phyloP scores from a whole-genome alignment of 2,329 filamentous ascomycete genomes.

The Alternaria sp. region DNA sequence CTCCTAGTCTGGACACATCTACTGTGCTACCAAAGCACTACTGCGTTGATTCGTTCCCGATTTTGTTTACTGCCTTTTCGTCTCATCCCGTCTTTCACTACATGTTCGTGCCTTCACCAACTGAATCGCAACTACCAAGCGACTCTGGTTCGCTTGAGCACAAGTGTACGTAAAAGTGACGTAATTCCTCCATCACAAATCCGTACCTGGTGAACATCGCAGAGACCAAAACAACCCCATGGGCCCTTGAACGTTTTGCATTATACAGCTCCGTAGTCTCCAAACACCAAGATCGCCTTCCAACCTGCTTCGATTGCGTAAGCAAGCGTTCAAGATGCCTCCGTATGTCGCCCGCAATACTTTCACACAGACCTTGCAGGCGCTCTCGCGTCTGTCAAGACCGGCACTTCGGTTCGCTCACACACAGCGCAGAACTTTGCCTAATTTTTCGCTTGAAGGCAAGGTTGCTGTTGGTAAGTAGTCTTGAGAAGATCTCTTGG shows the following conservation, averaged over 20 bases:
- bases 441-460: slow-evolving; percentile 28
- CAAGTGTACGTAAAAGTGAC: slow-evolving; percentile 21
- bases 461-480: slow-evolving; percentile 27
- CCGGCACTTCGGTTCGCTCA: slow-evolving; percentile 21
- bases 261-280: background rate
- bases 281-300: background rate
- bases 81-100: background rate
- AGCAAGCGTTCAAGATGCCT: slow-evolving; percentile 16
- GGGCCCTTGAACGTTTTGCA: background rate
- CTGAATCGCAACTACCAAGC: background rate
- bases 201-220: slow-evolving; percentile 2
- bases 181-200: slow-evolving; percentile 17
- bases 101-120: background rate
- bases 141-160: background rate
- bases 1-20: background rate
- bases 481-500: background rate
- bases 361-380: slow-evolving; percentile 12
- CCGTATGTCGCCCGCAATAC: slow-evolving; percentile 22
- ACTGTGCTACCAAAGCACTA: background rate
- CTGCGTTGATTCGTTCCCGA: background rate
- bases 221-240: background rate
- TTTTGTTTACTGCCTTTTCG: background rate
- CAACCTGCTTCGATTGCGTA: background rate
- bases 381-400: slow-evolving; percentile 4
- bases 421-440: slow-evolving; percentile 22